Evolutionary conservation across 2,329 filamentous ascomycete species (phyloP).

Genomic region (Calonectria pseudoturangicola): DNA sequence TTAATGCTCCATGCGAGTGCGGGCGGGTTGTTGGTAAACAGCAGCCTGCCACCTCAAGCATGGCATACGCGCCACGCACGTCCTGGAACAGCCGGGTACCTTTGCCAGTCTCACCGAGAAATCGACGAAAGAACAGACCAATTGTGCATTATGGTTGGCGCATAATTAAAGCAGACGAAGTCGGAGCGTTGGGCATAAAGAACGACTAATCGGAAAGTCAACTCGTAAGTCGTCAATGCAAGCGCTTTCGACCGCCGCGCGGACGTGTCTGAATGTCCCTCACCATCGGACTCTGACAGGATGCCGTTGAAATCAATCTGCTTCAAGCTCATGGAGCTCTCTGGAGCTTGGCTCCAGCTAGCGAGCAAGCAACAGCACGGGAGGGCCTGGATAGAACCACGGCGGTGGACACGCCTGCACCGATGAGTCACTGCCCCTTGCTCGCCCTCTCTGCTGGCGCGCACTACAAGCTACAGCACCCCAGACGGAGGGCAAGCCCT

Average conservation of each 20-base stretch:
- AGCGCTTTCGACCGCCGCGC: background rate
- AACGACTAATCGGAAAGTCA: background rate
- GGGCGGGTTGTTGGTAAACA: constrained; percentile 4
- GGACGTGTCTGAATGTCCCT: background rate
- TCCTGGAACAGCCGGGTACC: background rate
- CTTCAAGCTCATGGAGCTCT: constrained; percentile 28
- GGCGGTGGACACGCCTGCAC: constrained; percentile 10
- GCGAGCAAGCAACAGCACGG: background rate
- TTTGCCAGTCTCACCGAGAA: constrained; percentile 23
- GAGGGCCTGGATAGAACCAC: constrained; percentile 25
- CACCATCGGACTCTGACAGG: constrained; percentile 22
- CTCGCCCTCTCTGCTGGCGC: constrained; percentile 22
- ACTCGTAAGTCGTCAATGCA: constrained; percentile 3
- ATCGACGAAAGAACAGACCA: background rate
- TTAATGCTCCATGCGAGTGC: constrained; percentile 15
- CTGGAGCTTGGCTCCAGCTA: constrained; percentile 18
- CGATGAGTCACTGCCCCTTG: constrained; percentile 37
- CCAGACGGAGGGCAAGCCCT: background rate
- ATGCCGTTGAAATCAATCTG: constrained; percentile 24
- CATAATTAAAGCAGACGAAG: constrained; percentile 18
- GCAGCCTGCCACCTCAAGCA: constrained; percentile 6
- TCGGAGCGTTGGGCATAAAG: constrained; percentile 13
- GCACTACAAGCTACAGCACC: background rate
- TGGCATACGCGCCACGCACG: constrained; percentile 14
- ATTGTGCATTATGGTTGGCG: constrained; percentile 18